phyloP scores from a whole-genome alignment of 2,329 filamentous ascomycete species.

The Alternaria sp. region DNA sequence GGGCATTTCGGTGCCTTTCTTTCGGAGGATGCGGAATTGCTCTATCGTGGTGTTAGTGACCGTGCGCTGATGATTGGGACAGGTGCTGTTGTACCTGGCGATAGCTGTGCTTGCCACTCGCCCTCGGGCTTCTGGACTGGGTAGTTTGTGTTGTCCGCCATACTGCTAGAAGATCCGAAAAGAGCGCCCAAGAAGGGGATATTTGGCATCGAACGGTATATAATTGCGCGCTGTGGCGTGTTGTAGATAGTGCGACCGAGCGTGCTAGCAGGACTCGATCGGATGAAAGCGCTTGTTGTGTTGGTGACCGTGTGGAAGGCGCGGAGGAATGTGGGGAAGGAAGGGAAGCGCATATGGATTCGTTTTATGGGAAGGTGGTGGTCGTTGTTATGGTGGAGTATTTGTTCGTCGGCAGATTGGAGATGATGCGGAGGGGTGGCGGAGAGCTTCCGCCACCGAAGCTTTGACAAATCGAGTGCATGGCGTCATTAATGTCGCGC shows the following conservation, averaged over 20 bases:
- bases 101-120: slow-evolving; percentile 90
- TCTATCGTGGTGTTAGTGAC: slow-evolving; percentile 60
- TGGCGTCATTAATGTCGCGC: slow-evolving; percentile 35
- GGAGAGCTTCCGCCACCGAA: slow-evolving; percentile 34
- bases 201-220: slow-evolving; percentile 68
- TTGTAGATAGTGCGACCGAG: slow-evolving; percentile 40
- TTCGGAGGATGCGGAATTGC: slow-evolving; percentile 90
- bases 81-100: slow-evolving; percentile 59
- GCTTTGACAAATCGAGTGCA: slow-evolving; percentile 22
- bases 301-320: slow-evolving; percentile 56
- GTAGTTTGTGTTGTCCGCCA: slow-evolving; percentile 67
- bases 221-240: slow-evolving; percentile 33
- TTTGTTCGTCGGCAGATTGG: neutral
- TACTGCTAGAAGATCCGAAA: slow-evolving; percentile 66
- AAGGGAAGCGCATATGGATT: slow-evolving; percentile 57
- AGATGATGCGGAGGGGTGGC: slow-evolving; percentile 30
- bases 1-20: slow-evolving; percentile 88
- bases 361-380: neutral
- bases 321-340: slow-evolving; percentile 55
- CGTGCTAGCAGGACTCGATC: slow-evolving; percentile 45
- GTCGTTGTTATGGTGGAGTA: slow-evolving; percentile 4
- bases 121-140: slow-evolving; percentile 81
- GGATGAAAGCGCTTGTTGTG: slow-evolving; percentile 45
- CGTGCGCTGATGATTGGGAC: neutral
- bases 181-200: slow-evolving; percentile 80